Evolutionary conservation across 202 grass and related monocot species (phyloP).

Genomic region (Thinopyrum obtusiflorum): DNA sequence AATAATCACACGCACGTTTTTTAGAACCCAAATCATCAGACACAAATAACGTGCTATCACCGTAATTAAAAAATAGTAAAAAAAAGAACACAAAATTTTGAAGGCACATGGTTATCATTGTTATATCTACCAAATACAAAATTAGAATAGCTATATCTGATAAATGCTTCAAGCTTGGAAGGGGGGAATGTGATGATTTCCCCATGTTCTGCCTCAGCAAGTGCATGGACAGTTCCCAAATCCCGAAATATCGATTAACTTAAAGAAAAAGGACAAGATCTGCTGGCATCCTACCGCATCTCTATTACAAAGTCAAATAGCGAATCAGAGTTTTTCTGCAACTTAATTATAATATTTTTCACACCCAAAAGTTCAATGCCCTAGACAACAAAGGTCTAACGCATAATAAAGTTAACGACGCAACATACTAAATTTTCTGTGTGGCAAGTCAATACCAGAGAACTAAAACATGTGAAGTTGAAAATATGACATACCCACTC

Average conservation of each 20-base stretch:
- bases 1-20: neutral
- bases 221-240: neutral
- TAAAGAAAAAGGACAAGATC: neutral
- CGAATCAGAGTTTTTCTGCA: neutral
- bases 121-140: neutral
- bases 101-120: neutral
- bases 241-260: neutral
- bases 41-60: neutral
- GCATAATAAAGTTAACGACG: neutral
- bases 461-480: conserved; percentile 7
- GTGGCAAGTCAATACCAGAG: neutral
- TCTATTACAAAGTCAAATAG: conserved; percentile 13
- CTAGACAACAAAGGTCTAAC: neutral
- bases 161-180: conserved; percentile 14
- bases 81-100: neutral
- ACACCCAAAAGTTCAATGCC: conserved; percentile 8
- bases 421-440: neutral
- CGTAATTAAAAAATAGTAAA: neutral
- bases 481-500: conserved; percentile 80
- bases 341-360: conserved; percentile 11
- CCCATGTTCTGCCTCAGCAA: neutral
- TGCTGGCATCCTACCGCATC: neutral
- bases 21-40: neutral
- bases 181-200: neutral
- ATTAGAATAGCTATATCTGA: neutral